A percentile compares a stretch with the other conserved stretches of the same genome.
phyloP scores from a whole-genome alignment of 495 filamentous ascomycete genomes.

The Talaromyces proteolyticus region DNA sequence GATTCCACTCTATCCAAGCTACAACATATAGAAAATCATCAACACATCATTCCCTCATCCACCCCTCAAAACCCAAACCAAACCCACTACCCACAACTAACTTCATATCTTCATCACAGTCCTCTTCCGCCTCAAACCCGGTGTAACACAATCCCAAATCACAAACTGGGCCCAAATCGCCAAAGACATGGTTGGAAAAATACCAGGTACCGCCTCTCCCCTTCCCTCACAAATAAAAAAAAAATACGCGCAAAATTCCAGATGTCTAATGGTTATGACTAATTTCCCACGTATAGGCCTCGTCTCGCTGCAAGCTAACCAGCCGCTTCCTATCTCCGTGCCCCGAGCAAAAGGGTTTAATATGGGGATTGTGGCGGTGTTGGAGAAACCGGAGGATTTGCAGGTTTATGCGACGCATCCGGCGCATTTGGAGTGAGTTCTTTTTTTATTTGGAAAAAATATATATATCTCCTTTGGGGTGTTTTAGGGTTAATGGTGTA shows the following conservation, averaged over 20 bases:
- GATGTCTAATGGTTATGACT: too few relatives aligned
- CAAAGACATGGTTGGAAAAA: conserved; percentile 31
- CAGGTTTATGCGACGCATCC: conserved; percentile 30
- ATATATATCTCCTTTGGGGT: too few relatives aligned
- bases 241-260: too few relatives aligned
- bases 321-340: conserved; percentile 29
- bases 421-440: conserved; percentile 33
- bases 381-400: conserved; percentile 31
- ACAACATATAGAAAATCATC: too few relatives aligned
- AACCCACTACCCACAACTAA: conserved; percentile 11
- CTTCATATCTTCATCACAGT: conserved; percentile 17
- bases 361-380: conserved; percentile 37
- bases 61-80: background rate
- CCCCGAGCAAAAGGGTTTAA: conserved; percentile 35
- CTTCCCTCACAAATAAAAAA: too few relatives aligned
- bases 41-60: too few relatives aligned
- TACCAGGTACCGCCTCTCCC: too few relatives aligned
- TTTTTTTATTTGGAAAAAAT: background rate
- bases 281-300: too few relatives aligned
- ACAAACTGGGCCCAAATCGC: conserved; percentile 19
- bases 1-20: too few relatives aligned
- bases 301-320: conserved; percentile 21
- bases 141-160: conserved; percentile 25
- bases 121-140: conserved; percentile 37
- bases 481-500: background rate